A percentile compares a stretch with the other conserved stretches of the same genome.
Evolutionary conservation across 768 basidiomycete species (phyloP).

Genomic region (Amanita pallidorosea): DNA sequence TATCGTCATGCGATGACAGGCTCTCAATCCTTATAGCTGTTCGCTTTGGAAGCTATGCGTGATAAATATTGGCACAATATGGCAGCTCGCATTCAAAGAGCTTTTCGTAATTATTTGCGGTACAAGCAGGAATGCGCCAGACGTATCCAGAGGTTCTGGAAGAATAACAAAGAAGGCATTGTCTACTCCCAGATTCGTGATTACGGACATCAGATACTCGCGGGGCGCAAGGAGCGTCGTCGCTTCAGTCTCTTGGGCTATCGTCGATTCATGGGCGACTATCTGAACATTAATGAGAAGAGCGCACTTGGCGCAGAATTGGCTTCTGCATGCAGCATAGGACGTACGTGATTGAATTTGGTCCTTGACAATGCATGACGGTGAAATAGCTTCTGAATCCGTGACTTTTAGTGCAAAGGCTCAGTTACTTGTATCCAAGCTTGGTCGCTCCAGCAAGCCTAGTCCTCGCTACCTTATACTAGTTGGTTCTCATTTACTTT

Average conservation of each 20-base stretch:
- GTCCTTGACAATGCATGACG: background rate
- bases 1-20: background rate
- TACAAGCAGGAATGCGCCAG: slow-evolving; percentile 92
- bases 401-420: slow-evolving; percentile 78
- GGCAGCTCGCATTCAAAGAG: slow-evolving; percentile 93
- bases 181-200: slow-evolving; percentile 88
- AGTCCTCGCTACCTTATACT: slow-evolving; percentile 86
- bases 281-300: slow-evolving; percentile 82
- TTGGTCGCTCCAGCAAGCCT: slow-evolving; percentile 80
- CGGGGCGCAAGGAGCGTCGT: slow-evolving; percentile 84
- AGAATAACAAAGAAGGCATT: slow-evolving; percentile 90
- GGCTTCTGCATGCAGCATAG: slow-evolving; percentile 58
- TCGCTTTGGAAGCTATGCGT: slow-evolving; percentile 97
- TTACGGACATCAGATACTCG: slow-evolving; percentile 89
- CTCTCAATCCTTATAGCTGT: slow-evolving; percentile 47
- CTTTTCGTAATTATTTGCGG: slow-evolving; percentile 91
- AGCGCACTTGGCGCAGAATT: slow-evolving; percentile 71
- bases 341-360: slow-evolving; percentile 37
- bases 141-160: slow-evolving; percentile 97
- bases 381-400: slow-evolving; percentile 41
- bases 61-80: slow-evolving; percentile 99
- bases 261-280: slow-evolving; percentile 93
- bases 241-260: slow-evolving; percentile 91
- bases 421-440: slow-evolving; percentile 78
- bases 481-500: slow-evolving; percentile 38